These are phyloP conservation scores for Phaeoacremonium minimum DNA, from an alignment of 2,329 filamentous ascomycete genomes.

Conservation along the genomic window DNA sequence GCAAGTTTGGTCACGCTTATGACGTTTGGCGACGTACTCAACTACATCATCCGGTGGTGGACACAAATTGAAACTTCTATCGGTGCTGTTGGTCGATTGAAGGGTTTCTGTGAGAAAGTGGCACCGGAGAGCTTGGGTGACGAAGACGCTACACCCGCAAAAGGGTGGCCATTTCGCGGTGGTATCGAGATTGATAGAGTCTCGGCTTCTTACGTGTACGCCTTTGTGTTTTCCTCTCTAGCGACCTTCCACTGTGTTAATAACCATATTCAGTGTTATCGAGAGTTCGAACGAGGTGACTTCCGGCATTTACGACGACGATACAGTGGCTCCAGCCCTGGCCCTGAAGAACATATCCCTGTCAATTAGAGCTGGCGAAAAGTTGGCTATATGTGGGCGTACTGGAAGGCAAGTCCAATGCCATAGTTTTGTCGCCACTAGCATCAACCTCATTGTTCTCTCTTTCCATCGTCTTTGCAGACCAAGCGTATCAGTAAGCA, in stretches of 20 bases:
- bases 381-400: conserved; percentile 30
- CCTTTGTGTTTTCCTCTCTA: no score
- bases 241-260: no score
- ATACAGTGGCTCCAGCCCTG: background rate
- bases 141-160: background rate
- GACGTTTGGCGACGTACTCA: conserved; percentile 2
- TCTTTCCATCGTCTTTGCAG: no score
- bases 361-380: conserved; percentile 15
- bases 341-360: conserved; percentile 16
- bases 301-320: no score
- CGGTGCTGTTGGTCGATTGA: conserved; percentile 2
- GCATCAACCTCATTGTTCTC: no score
- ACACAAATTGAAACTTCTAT: conserved; percentile 4
- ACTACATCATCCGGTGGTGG: conserved; percentile 3
- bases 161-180: background rate
- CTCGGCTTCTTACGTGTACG: conserved; percentile 1
- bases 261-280: no score
- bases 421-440: no score
- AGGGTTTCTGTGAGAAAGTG: conserved; percentile 2
- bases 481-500: no score
- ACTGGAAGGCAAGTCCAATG: no score
- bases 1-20: conserved; percentile 2
- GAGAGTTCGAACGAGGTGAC: no score
- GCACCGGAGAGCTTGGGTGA: background rate
- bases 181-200: background rate